phyloP scores from a whole-genome alignment of 139 green algal species.

The Ulvella scutata region DNA sequence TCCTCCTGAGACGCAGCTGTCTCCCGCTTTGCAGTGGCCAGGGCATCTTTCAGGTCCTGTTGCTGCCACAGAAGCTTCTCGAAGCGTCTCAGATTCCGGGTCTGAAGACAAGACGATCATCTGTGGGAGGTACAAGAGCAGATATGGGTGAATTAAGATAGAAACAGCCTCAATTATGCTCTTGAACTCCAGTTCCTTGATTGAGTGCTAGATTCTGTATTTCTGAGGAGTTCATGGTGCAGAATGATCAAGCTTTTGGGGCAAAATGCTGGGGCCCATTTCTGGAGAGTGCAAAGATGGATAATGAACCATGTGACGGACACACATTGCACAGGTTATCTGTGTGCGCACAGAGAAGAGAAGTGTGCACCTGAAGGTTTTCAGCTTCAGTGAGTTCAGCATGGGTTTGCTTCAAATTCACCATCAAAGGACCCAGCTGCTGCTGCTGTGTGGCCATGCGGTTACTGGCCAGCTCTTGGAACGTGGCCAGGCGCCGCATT shows the following conservation, averaged over 20 bases:
- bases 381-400: not conserved
- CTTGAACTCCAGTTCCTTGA: too few species aligned
- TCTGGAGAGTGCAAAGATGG: too few species aligned
- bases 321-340: too few species aligned
- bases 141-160: too few species aligned
- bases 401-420: not conserved
- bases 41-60: not conserved
- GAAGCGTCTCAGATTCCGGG: not conserved
- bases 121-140: too few species aligned
- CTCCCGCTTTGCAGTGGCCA: not conserved
- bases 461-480: not conserved
- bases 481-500: not conserved
- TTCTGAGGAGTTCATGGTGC: too few species aligned
- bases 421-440: not conserved
- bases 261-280: too few species aligned
- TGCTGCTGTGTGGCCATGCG: not conserved
- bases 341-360: too few species aligned
- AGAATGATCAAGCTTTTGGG: too few species aligned
- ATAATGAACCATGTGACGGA: too few species aligned
- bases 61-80: not conserved
- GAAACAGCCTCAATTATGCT: too few species aligned
- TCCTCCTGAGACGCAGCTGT: not conserved
- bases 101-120: not conserved
- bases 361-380: not conserved
- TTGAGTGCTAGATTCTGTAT: too few species aligned